Evolutionary conservation across 108 stramenopile species (phyloP), one percentile per base, ranked within the genome.

Genomic region (Nitzschia sp.): DNA sequence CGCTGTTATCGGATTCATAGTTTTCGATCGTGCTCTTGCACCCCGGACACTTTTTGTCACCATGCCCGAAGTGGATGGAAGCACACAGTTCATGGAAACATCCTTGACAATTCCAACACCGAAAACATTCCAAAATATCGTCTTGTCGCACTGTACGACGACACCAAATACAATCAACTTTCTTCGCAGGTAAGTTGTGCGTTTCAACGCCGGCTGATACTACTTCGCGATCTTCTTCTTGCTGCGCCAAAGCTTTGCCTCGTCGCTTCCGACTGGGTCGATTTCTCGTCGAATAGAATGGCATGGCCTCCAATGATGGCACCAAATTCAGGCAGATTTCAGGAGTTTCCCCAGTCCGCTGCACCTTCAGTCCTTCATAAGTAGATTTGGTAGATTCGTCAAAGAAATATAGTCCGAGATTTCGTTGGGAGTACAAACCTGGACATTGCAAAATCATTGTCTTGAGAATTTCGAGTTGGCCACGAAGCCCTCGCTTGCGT

Each of bases 401-500:
- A 11, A 78, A 47, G 47, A 83, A 83, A 52, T 69, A 59, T 5
- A 85, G 46, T 36, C 41, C 38, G 23, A 82, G 66, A 68, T 56
- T 66, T 11, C 29, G 19, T 19, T 61, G 30, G 13, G 56, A 68
- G 16, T 73, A 71, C 19, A 59, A 56, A 19, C 69, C 62, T 16
- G 63, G 63, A 55, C 82, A 81, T 1, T 76, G 72, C 34, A 41
- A 23, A 13, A 79, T 11, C 30, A 86, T 69, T 1, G 73, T 68
- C 21, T 75, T 63, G 16, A 83, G 52, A 9, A 81, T 78, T 22
- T 53, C 53, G 46, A 86, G 50, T 15, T 79, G 63, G 3, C 82
- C 80, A 0, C 5, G 5, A 1, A 72, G 62, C 9, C 82, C 85
- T 22, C 80, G 66, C 27, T 80, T 80, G 0, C 82, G 53, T n/a